Evolutionary conservation across 306 rosid species (phyloP).

Genomic region (Sicyos edulis): DNA sequence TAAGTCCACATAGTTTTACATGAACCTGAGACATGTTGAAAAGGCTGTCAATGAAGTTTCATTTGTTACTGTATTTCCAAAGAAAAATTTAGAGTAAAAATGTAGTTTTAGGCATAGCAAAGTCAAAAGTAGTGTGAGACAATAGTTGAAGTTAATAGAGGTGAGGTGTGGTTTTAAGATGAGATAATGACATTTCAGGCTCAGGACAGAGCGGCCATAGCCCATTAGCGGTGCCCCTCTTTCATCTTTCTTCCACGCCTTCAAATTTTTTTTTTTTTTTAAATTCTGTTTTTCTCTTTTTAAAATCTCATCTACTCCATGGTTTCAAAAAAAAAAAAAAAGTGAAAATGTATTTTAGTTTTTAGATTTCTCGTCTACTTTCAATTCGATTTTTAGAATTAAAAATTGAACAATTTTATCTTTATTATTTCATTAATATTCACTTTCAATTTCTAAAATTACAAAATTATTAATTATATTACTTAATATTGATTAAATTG

Average conservation of each 20-base stretch:
- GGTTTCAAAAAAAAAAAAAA: no score
- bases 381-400: no score
- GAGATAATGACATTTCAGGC: conserved; percentile 64
- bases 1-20: no score
- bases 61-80: neutral
- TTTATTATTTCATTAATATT: no score
- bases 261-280: neutral
- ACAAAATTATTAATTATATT: no score
- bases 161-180: conserved; percentile 20
- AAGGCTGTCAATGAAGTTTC: neutral
- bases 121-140: neutral
- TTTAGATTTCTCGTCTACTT: no score
- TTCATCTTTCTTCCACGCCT: conserved; percentile 17
- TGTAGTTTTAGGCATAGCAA: neutral
- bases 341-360: no score
- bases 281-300: no score
- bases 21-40: neutral
- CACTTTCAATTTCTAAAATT: no score
- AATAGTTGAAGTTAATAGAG: neutral
- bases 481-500: no score
- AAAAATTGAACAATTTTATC: no score
- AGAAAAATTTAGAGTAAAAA: neutral
- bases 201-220: conserved; percentile 76
- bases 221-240: conserved; percentile 66
- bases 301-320: neutral